Evolutionary conservation across 306 rosid species (phyloP).

Genomic region (Benincasa hispida): DNA sequence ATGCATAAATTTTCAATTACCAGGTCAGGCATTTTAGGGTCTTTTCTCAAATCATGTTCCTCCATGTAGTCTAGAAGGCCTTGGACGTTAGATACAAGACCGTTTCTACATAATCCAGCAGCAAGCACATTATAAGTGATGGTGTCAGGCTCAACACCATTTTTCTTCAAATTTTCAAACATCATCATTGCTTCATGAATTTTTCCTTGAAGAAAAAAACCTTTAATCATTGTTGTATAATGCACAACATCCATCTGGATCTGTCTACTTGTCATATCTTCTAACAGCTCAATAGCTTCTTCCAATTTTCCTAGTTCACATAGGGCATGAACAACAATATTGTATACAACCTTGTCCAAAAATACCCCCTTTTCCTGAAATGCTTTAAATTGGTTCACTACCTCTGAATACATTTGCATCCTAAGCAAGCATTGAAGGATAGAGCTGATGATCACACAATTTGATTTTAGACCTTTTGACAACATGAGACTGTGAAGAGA

Average conservation of each 20-base stretch:
- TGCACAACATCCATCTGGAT: slow-evolving; percentile 51
- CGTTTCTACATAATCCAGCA: slow-evolving; percentile 46
- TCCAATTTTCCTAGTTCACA: slow-evolving; percentile 53
- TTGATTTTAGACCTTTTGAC: slow-evolving; percentile 49
- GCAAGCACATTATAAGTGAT: slow-evolving; percentile 60
- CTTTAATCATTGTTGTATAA: slow-evolving; percentile 66
- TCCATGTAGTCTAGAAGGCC: slow-evolving; percentile 41
- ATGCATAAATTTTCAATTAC: slow-evolving; percentile 63
- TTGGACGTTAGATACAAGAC: slow-evolving; percentile 22
- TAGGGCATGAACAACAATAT: slow-evolving; percentile 46
- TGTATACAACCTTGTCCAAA: slow-evolving; percentile 55
- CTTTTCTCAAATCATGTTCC: slow-evolving; percentile 37
- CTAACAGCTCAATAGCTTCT: slow-evolving; percentile 42
- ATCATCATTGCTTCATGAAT: slow-evolving; percentile 22
- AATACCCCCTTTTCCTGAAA: slow-evolving; percentile 33
- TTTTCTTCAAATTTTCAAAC: slow-evolving; percentile 41
- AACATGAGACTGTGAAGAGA: slow-evolving; percentile 39
- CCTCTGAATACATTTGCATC: slow-evolving; percentile 49
- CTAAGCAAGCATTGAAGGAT: slow-evolving; percentile 58
- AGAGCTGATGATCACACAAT: slow-evolving; percentile 43
- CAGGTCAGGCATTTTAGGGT: slow-evolving; percentile 37
- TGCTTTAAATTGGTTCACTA: slow-evolving; percentile 30
- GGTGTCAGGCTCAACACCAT: slow-evolving; percentile 54
- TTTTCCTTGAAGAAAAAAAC: slow-evolving; percentile 39
- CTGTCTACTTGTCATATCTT: slow-evolving; percentile 43